Conservation (phyloP, 106 monocot genomes). For the Vanilla planifolia region DNA sequence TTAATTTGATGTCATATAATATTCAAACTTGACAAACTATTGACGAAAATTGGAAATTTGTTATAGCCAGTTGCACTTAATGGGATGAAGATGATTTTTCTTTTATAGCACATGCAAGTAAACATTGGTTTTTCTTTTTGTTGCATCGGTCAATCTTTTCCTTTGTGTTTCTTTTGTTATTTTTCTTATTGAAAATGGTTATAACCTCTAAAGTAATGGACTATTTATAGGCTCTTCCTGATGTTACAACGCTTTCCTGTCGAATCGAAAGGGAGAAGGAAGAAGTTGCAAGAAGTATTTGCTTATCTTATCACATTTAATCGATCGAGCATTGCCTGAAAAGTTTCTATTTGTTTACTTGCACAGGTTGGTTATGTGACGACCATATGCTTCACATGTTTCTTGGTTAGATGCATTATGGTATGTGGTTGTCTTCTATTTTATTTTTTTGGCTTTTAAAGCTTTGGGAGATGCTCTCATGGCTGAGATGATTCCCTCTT, state of each 20-base stretch:
- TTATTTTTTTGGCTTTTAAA: not conserved
- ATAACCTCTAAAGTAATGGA: too few relatives aligned
- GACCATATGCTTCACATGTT: constrained; percentile 83
- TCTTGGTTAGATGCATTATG: constrained; percentile 82
- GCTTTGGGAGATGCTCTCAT: not conserved
- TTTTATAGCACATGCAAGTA: too few relatives aligned
- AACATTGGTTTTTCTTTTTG: not conserved
- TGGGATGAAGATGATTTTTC: too few relatives aligned
- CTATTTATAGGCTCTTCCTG: constrained; percentile 61
- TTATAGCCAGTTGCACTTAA: too few relatives aligned
- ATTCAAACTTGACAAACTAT: too few relatives aligned
- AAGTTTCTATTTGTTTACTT: not conserved
- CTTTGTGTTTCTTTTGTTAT: not conserved
- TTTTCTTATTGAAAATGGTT: too few relatives aligned
- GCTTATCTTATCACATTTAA: not conserved
- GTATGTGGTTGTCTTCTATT: constrained; percentile 30
- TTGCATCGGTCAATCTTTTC: not conserved
- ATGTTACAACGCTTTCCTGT: constrained; percentile 93
- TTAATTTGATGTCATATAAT: too few relatives aligned
- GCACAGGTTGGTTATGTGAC: constrained; percentile 92
- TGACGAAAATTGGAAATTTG: too few relatives aligned
- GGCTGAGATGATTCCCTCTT: not conserved
- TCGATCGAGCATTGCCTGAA: not conserved
- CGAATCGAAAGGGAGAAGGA: constrained; percentile 89
- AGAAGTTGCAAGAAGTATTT: constrained; percentile 92